Evolutionary conservation across 2,329 filamentous ascomycete species (phyloP), one percentile per base, ranked within the genome.

Genomic region (Fusarium abutilonis): DNA sequence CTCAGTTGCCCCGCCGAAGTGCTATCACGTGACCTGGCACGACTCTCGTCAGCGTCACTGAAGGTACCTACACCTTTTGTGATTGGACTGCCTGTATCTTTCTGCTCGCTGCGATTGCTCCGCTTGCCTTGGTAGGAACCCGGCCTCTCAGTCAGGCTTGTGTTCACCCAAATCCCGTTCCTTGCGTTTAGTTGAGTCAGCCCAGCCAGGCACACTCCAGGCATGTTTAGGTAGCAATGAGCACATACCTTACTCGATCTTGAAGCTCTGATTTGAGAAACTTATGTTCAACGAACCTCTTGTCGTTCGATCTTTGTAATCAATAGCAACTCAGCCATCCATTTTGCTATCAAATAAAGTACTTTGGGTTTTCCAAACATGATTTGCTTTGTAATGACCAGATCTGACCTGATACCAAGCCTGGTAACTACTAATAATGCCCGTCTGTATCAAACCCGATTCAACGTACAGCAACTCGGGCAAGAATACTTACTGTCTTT

Each of bases 1-100:
- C 76, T 79, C 77, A 77, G 72, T 75, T 74, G 72, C 68, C 71
- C 64, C 67, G 56, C 42, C 55, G 47, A 36, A 70, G 64, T 59
- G 41, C 55, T 62, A 19, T 4, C 75, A 77, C 75, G 75, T 77
- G 75, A 77, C 69, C 34, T 52, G 47, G 34, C 26, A 52, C 35
- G 48, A 65, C 66, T 51, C 19, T 19, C 19, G 19, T 19, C 59
- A 66, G 55, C 55, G 49, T 53, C 63, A 60, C 42, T 32, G 54
- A 29, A 19, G 19, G 46, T 66, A 44, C 63, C 46, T 71, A 57
- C 65, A 61, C 29, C 60, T 62, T 63, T 58, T 47, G 51, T 41
- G 17, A 66, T 70, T 68, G 66, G 68, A 64, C 62, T 26, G 23
- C 61, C 41, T 49, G 21, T 54, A 47, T 50, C 51, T 49, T 58